Percentiles rank a stretch among this genome's conserved stretches.
These are phyloP conservation scores for Phialophora macrospora DNA, from an alignment of 2,329 filamentous ascomycete species.

Conservation along the genomic window DNA sequence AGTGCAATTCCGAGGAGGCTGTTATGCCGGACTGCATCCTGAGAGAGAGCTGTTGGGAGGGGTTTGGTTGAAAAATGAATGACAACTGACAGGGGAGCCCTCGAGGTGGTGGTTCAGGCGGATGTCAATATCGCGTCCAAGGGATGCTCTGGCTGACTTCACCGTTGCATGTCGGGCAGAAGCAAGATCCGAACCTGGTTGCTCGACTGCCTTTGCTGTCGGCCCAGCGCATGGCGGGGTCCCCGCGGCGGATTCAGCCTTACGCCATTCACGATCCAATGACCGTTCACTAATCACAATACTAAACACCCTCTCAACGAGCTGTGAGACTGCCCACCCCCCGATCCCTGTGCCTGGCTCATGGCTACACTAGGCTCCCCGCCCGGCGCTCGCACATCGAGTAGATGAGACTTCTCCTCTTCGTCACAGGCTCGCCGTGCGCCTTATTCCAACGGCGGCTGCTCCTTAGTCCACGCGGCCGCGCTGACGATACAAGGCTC, in stretches of 20 bases:
- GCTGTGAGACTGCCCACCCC: background rate
- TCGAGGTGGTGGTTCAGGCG: background rate
- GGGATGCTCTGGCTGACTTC: background rate
- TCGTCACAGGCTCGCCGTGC: background rate
- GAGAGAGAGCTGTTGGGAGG: background rate
- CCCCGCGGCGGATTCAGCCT: background rate
- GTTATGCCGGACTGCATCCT: conserved; percentile 5
- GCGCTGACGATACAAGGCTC: background rate
- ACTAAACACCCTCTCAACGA: background rate
- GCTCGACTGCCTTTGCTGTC: no score
- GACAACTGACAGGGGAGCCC: background rate
- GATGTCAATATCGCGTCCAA: background rate
- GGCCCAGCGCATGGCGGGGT: background rate
- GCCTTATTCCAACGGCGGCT: background rate
- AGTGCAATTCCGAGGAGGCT: conserved; percentile 55
- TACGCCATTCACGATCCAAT: background rate
- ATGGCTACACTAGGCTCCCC: background rate
- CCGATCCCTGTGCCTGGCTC: background rate
- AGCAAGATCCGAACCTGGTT: background rate
- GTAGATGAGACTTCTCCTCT: background rate
- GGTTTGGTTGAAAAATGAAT: background rate
- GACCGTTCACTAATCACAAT: background rate
- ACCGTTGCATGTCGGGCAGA: background rate
- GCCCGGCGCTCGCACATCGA: background rate
- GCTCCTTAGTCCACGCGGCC: no score